Conservation (phyloP, 768 basidiomycete genomes). For the Scleroderma bovista region DNA sequence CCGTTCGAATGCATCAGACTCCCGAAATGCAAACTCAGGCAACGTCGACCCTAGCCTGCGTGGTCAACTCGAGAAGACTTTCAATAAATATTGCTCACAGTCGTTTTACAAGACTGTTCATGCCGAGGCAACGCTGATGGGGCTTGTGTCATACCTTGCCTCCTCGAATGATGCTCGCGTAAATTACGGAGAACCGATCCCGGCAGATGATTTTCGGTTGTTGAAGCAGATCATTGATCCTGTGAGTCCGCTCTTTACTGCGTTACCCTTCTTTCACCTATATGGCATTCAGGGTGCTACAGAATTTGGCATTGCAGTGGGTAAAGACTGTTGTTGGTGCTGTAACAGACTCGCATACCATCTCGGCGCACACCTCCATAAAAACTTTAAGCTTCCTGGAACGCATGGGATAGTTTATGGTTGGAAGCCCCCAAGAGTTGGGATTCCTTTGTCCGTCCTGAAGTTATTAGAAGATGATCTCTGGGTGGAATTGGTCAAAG, state of each 20-base stretch:
- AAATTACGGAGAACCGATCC: neutral
- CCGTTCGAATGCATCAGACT: neutral
- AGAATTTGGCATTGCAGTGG: neutral
- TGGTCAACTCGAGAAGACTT: neutral
- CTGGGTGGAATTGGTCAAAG: too few species aligned
- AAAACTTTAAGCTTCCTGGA: neutral
- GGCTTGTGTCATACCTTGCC: neutral
- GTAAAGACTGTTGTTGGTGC: neutral
- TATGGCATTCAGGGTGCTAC: neutral
- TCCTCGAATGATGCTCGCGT: neutral
- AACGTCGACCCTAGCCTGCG: neutral
- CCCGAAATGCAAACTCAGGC: neutral
- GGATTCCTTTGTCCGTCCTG: too few species aligned
- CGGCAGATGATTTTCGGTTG: neutral
- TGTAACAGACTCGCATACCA: neutral
- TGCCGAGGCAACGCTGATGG: neutral
- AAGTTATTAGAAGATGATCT: too few species aligned
- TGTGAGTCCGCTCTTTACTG: neutral
- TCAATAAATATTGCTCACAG: neutral
- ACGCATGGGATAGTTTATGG: neutral
- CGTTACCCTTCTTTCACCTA: neutral
- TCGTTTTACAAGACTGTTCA: neutral
- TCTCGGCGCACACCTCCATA: neutral
- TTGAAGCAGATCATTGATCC: too few species aligned
- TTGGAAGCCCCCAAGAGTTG: neutral